phyloP scores from a whole-genome alignment of 768 basidiomycete genomes.

The Mycena haematopus region DNA sequence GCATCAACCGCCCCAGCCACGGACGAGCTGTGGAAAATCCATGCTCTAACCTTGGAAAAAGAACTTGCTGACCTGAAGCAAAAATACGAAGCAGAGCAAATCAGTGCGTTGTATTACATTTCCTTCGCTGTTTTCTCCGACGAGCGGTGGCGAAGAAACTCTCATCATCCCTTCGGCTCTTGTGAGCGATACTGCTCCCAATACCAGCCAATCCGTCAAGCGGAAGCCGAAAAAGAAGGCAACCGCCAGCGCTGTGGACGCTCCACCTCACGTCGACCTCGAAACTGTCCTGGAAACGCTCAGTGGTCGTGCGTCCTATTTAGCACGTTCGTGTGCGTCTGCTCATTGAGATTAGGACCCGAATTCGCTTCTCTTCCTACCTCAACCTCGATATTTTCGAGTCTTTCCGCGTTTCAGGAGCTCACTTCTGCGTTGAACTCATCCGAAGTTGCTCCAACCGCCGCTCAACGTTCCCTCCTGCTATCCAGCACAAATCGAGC shows the following conservation, averaged over 20 bases:
- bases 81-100: slow-evolving; percentile 48
- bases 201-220: slow-evolving; percentile 18
- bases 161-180: slow-evolving; percentile 31
- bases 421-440: slow-evolving; percentile 33
- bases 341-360: neutral
- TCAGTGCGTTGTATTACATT: slow-evolving; percentile 41
- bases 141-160: slow-evolving; percentile 33
- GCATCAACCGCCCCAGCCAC: slow-evolving; percentile 6
- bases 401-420: slow-evolving; percentile 39
- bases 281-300: slow-evolving; percentile 32
- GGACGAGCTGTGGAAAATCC: slow-evolving; percentile 22
- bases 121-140: slow-evolving; percentile 21
- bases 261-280: slow-evolving; percentile 22
- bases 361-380: slow-evolving; percentile 17
- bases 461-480: slow-evolving; percentile 33
- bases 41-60: slow-evolving; percentile 23
- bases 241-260: slow-evolving; percentile 9
- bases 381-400: slow-evolving; percentile 34
- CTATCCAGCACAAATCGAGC: slow-evolving; percentile 39
- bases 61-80: slow-evolving; percentile 38
- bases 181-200: slow-evolving; percentile 16
- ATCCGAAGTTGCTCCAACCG: slow-evolving; percentile 27
- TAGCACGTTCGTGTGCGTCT: neutral
- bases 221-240: slow-evolving; percentile 32
- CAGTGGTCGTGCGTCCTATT: slow-evolving; percentile 18